Base-by-base conservation (phyloP, 495 filamentous ascomycete species). In the Hypomontagnella monticulosa region DNA sequence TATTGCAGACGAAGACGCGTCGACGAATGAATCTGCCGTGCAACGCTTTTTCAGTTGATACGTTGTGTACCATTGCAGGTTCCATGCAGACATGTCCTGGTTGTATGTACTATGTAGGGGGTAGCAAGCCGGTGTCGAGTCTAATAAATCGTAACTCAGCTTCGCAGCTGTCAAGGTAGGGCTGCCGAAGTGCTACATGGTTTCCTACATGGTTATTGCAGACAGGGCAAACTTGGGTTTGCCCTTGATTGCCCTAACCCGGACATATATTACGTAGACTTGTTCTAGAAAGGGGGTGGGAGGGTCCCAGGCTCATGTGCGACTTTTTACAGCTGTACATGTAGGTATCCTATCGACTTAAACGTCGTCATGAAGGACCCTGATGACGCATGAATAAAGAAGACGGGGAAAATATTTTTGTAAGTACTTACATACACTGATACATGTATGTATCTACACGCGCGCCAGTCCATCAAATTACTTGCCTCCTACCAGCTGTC, bases 341-440 rank as follows among this genome's bases (percentile, higher is more conserved):
- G 44, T 57, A 42, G 12, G 44, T 57, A 42, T 38, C 52, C 27
- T 49, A 48, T 30, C 3, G 14, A 38, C 11, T 33, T 23, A 40
- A 15, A 34, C 49, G 14, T 63, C 65, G 53, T 63, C 54, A 68
- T 30, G 18, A 63, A 46, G 42, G 59, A 48, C 52, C 58, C 57
- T 63, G 54, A 63, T 68, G 59, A 68, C 59, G 53, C 65, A 61
- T 67, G 47, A 55, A 53, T 54, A 51, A 61, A 48, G n/a, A 16
- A 4, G 12, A 48, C 9, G 15, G 19, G 20, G 27, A 30, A 48
- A 55, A n/a, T n/a, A n/a, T n/a, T n/a, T n/a, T n/a, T n/a, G n/a
- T n/a, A 56, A 12, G 57, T 5, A 49, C 11, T 4, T 9, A 34
- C 30, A 27, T 27, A 27, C 23, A 27, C 23, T 3, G 23, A 27